These are phyloP conservation scores for Mycena floridula DNA, from an alignment of 768 basidiomycete genomes.

Conservation along the genomic window DNA sequence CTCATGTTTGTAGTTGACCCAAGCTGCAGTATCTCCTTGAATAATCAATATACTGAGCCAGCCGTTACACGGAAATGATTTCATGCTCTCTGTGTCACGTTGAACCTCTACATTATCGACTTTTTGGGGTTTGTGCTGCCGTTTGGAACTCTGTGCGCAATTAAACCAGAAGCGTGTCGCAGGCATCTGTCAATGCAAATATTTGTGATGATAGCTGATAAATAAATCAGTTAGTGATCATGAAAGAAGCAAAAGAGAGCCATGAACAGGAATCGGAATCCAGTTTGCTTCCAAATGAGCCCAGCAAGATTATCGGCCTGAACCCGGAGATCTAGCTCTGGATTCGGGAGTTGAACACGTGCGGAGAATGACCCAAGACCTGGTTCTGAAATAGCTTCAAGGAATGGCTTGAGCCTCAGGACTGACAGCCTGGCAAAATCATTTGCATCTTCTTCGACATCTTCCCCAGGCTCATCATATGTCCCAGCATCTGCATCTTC, in stretches of 20 bases:
- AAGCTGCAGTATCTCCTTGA: not conserved
- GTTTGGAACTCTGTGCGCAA: not conserved
- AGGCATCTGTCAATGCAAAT: not conserved
- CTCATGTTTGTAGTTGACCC: constrained; percentile 12
- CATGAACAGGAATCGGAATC: not conserved
- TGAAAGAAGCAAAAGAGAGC: not conserved
- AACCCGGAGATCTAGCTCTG: not conserved
- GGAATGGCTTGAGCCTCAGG: not conserved
- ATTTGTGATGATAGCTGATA: not conserved
- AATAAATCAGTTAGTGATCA: not conserved
- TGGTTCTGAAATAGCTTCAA: not conserved
- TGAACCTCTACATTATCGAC: not conserved
- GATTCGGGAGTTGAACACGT: not conserved
- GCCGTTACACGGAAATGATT: not conserved
- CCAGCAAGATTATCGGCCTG: no score
- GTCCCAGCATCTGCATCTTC: no score
- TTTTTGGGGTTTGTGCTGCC: not conserved
- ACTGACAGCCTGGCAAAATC: not conserved
- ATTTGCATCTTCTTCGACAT: not conserved
- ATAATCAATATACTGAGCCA: not conserved
- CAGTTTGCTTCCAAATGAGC: not conserved
- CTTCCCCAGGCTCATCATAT: no score
- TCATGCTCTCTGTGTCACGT: not conserved
- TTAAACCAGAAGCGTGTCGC: not conserved
- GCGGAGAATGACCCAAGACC: not conserved